Evolutionary conservation across 1,284 basidiomycete species (phyloP), one percentile per base, ranked within the genome.

Genomic region (Ustilago shanxiensis): DNA sequence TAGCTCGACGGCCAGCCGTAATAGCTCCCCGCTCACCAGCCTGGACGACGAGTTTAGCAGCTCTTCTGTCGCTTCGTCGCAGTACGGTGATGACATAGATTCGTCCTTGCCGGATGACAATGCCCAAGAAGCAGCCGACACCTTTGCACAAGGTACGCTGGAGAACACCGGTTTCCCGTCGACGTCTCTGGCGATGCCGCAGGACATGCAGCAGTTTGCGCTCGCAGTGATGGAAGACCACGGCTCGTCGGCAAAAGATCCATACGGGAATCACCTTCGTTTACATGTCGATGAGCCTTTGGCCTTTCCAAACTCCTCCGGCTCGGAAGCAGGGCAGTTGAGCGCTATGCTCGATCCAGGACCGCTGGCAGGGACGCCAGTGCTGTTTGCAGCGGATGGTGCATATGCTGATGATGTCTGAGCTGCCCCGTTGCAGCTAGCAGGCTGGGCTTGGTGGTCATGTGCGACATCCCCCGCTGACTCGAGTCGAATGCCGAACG

Each of bases 151-250:
- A 6, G 20, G 20, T 20, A n/a, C 20, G 11, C 6, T 44, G 41
- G 10, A 18, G n/a, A 44, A 8, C n/a, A 11, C n/a, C 26, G 35
- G 22, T 18, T 45, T 37, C 9, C 6, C 61, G 3, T 20, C 52
- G 10, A 16, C 64, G 2, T 50, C 56, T 20, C 45, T 69, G 1
- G 29, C 37, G 3, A 54, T 50, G 35, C 59, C 69, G 35, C 69
- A 66, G n/a, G 45, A 66, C 31, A 66, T 72, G 69, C 69, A 66
- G 56, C 69, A 66, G 35, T 45, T 72, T n/a, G 69, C 69, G 5
- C 50, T 62, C 2, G 63, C 63, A 2, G 63, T 72, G 1, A 39
- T 72, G 22, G 63, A 62, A 18, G 59, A 59, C 9, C 29, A 53
- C 37, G 54, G 44, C 6, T 54, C 11, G n/a, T 16, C 41, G 8